These are phyloP conservation scores for Globisporangium perplexum DNA, from an alignment of 352 stramenopile species.

Conservation along the genomic window DNA sequence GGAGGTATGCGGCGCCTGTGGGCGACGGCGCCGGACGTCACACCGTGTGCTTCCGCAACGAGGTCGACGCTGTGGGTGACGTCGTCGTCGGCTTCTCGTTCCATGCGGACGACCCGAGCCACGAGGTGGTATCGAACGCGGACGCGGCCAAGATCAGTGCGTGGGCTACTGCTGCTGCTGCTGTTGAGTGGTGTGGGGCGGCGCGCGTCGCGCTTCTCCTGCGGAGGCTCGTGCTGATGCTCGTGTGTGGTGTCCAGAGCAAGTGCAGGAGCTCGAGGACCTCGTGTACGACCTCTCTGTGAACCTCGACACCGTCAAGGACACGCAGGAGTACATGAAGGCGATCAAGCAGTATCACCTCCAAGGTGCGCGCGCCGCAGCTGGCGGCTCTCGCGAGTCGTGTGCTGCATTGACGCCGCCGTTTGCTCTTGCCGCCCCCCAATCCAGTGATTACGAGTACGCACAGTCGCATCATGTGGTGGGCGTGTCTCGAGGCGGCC, in stretches of 20 bases:
- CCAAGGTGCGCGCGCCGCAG: slow-evolving; percentile 47
- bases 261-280: slow-evolving; percentile 84
- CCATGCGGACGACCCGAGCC: slow-evolving; percentile 75
- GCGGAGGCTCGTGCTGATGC: no score
- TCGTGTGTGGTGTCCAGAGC: slow-evolving; percentile 30
- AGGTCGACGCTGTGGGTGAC: slow-evolving; percentile 45
- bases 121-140: slow-evolving; percentile 85
- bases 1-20: slow-evolving; percentile 52
- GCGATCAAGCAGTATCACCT: slow-evolving; percentile 77
- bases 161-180: slow-evolving; percentile 11
- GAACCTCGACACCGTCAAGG: slow-evolving; percentile 83
- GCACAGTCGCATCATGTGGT: slow-evolving; percentile 79
- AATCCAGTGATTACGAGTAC: slow-evolving; percentile 81
- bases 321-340: slow-evolving; percentile 86
- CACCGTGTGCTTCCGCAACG: slow-evolving; percentile 77
- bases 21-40: slow-evolving; percentile 41
- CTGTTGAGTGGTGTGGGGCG: not conserved
- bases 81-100: slow-evolving; percentile 84
- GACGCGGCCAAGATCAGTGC: slow-evolving; percentile 87
- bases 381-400: no score
- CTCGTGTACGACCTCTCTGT: slow-evolving; percentile 84
- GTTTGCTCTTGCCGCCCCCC: no score
- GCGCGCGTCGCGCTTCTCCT: no score
- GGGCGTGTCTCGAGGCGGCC: slow-evolving; percentile 70
- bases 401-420: no score